Base-by-base conservation (phyloP, 2,329 filamentous ascomycete genomes). In the Colletotrichum noveboracense region DNA sequence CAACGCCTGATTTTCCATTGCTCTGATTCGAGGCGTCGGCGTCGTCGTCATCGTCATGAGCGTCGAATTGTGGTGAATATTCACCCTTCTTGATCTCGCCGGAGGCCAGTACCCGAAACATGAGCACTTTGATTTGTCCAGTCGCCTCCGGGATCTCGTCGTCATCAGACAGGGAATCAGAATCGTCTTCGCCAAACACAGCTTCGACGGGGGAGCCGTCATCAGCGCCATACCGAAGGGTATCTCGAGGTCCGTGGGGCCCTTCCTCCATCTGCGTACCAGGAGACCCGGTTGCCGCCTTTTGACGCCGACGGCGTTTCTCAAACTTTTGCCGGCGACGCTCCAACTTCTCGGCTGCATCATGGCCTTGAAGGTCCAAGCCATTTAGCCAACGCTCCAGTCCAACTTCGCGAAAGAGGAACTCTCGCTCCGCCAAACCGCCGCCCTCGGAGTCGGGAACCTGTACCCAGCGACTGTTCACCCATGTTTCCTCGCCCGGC, bases 61-160 rank as follows among this genome's bases (percentile, higher is more conserved):
- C 96, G 83, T 98, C 96, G 78, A 98, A 98, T 81, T 98, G 97
- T 14, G 97, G 97, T 2, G 96, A 98, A 85, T 98, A 99, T 85
- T 99, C 97, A 77, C 97, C 97, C 82, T 96, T 95, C 87, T 98
- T 98, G 82, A 99, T 98, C 84, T 98, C 97, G 16, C 97, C 97
- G 8, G 96, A 98, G 3, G 97, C 97, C 61, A 98, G 89, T 10
- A 99, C 97, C 32, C 97, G 93, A 85, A 98, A 98, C 87, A 99
- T 93, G 77, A 96, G 96, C 21, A 99, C 96, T 86, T 98, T 98
- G 87, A 99, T 99, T 86, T 99, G 97, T 12, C 97, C 97, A 7
- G 97, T 94, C 13, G 97, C 95, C 88, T 98, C 97, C 14, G 96
- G 96, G 2, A 95, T 95, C 79, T 96, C 95, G 83, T 98, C 96